Evolutionary conservation across 2,329 filamentous ascomycete genomes (phyloP).

Genomic region (Akanthomyces uredinophilus): DNA sequence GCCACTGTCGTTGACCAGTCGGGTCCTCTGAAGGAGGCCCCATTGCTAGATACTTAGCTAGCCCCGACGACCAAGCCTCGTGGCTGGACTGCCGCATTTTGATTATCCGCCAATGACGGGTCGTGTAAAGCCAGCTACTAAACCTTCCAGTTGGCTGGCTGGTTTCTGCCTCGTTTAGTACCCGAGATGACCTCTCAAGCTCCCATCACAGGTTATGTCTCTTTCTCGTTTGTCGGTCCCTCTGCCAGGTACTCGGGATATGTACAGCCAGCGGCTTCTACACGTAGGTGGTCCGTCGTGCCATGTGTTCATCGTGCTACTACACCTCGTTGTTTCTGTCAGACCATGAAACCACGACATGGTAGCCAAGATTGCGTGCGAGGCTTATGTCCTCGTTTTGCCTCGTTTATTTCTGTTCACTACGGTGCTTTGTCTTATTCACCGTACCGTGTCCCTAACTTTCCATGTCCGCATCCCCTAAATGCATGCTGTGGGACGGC

Average conservation of each 20-base stretch:
- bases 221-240: neutral
- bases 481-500: neutral
- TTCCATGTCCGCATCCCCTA: neutral
- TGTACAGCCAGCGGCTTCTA: neutral
- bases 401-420: neutral
- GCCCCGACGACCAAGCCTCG: neutral
- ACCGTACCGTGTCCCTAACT: neutral
- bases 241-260: neutral
- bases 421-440: neutral
- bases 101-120: conserved; percentile 12
- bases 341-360: neutral
- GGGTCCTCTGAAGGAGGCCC: neutral
- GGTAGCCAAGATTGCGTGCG: neutral
- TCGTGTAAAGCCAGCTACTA: neutral
- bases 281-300: neutral
- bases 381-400: neutral
- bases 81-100: conserved; percentile 1
- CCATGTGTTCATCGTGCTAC: neutral
- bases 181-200: neutral
- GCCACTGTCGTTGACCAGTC: neutral
- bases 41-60: neutral
- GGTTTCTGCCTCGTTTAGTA: neutral
- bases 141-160: neutral
- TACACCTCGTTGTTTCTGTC: neutral
- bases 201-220: no score